These are phyloP conservation scores for Penicillium simplicissimum DNA, from an alignment of 495 filamentous ascomycete species.

Conservation along the genomic window DNA sequence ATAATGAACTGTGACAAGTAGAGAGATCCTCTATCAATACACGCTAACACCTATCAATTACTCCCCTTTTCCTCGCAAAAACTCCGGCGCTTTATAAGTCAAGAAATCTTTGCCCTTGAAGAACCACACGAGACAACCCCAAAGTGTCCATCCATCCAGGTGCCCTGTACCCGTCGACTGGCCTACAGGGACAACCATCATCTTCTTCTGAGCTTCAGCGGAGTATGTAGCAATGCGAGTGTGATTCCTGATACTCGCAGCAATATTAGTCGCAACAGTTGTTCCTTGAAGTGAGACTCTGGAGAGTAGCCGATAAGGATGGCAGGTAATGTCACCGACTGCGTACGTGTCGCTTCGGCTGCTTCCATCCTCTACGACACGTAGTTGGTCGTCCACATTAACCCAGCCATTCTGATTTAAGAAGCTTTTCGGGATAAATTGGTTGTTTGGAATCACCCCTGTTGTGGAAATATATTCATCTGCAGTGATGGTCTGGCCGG, in stretches of 20 bases:
- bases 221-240: slow-evolving; percentile 3
- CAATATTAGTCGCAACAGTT: slow-evolving; percentile 11
- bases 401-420: slow-evolving; percentile 11
- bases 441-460: slow-evolving; percentile 11
- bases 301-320: slow-evolving; percentile 12
- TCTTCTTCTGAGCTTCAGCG: slow-evolving; percentile 5
- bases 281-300: slow-evolving; percentile 7
- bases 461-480: slow-evolving; percentile 16
- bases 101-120: slow-evolving; percentile 19
- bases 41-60: neutral
- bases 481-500: slow-evolving; percentile 5
- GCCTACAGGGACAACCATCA: slow-evolving; percentile 15
- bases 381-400: slow-evolving; percentile 11
- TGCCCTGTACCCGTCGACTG: slow-evolving; percentile 12
- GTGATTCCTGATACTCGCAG: neutral
- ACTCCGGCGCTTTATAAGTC: slow-evolving; percentile 11
- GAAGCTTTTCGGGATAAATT: slow-evolving; percentile 7
- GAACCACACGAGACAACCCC: slow-evolving; percentile 11
- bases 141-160: slow-evolving; percentile 10
- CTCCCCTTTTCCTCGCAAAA: slow-evolving; percentile 8
- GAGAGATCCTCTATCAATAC: neutral
- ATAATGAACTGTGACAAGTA: neutral
- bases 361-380: slow-evolving; percentile 1
- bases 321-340: slow-evolving; percentile 14
- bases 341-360: slow-evolving; percentile 9